phyloP scores from a whole-genome alignment of 306 rosid genomes.

The Vachellia pachyceras region DNA sequence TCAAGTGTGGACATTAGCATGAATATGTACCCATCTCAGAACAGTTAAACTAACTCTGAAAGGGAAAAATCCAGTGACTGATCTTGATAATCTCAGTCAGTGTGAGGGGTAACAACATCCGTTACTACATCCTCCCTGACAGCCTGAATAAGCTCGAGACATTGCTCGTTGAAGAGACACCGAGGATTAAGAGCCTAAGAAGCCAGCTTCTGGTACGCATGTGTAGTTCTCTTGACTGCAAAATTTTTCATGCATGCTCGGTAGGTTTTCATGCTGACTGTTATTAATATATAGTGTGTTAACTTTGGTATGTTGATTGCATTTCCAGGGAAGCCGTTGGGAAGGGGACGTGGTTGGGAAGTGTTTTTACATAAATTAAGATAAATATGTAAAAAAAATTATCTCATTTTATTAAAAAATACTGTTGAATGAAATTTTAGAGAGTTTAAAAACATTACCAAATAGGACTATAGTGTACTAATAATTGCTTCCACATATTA shows the following conservation, averaged over 20 bases:
- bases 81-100: constrained; percentile 11
- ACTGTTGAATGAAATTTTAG: no score
- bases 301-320: neutral
- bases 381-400: no score
- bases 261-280: neutral
- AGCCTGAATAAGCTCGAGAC: constrained; percentile 1
- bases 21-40: constrained; percentile 69
- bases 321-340: constrained; percentile 16
- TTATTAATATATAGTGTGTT: neutral
- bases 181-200: constrained; percentile 1
- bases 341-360: neutral
- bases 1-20: constrained; percentile 75
- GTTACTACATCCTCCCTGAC: neutral
- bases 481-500: no score
- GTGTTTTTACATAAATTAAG: no score
- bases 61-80: constrained; percentile 51
- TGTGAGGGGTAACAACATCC: constrained; percentile 6
- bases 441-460: no score
- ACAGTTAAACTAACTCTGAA: constrained; percentile 64
- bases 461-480: no score
- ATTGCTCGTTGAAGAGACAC: neutral
- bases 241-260: neutral
- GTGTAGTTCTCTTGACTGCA: neutral
- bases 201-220: constrained; percentile 15
- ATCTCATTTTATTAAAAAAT: no score